Evolutionary conservation across 306 rosid genomes (phyloP).

Genomic region (Glycyrrhiza uralensis): DNA sequence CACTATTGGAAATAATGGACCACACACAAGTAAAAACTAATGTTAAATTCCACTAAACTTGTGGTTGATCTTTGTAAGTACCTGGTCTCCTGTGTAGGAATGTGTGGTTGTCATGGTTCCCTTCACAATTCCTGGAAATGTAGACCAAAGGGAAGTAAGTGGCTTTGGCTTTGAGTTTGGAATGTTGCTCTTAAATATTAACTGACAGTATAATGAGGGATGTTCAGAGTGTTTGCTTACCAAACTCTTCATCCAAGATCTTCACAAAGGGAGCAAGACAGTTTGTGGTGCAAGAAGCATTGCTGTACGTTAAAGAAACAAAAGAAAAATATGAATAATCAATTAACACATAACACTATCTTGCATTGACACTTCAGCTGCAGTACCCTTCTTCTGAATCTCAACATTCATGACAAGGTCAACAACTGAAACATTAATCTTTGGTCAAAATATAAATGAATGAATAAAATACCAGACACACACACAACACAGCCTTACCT

Average conservation of each 20-base stretch:
- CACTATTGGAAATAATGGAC: not conserved
- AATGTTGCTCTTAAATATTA: not conserved
- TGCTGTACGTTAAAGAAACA: constrained; percentile 49
- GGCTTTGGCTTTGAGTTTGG: not conserved
- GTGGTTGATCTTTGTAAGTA: constrained; percentile 20
- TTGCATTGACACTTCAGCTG: not conserved
- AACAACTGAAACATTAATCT: not conserved
- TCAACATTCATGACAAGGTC: not conserved
- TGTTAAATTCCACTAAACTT: not conserved
- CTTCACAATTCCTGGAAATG: constrained; percentile 76
- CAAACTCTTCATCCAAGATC: constrained; percentile 86
- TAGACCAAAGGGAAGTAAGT: constrained; percentile 1
- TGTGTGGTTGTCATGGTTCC: constrained; percentile 99
- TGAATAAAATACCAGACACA: not conserved
- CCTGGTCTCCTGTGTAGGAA: constrained; percentile 99
- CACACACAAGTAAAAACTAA: not conserved
- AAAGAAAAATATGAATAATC: not conserved
- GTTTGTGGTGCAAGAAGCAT: constrained; percentile 97
- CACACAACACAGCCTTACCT: constrained; percentile 45
- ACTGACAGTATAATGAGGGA: not conserved
- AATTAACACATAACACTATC: not conserved
- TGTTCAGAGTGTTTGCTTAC: constrained; percentile 42
- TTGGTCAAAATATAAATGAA: not conserved
- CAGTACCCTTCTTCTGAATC: not conserved
- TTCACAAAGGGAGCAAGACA: constrained; percentile 98